Conservation (phyloP, 1,139 yeast genomes). For the Saccharomyces pastorianus region DNA sequence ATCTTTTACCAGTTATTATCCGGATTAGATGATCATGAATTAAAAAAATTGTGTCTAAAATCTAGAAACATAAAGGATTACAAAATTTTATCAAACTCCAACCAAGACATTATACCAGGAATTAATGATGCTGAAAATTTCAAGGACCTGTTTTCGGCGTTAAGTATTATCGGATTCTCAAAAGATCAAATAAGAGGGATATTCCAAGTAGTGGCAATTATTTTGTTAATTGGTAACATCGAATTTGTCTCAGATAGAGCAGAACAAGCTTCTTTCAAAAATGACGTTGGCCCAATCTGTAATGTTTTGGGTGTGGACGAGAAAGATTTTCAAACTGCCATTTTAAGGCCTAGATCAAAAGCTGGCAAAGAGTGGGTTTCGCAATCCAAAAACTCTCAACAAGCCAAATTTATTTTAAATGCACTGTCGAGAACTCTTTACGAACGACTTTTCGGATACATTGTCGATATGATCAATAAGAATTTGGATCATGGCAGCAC, state of each 20-base stretch:
- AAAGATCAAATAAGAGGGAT: slow-evolving; percentile 49
- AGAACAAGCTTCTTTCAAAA: slow-evolving; percentile 70
- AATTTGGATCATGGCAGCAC: slow-evolving; percentile 44
- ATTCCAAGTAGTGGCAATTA: slow-evolving; percentile 62
- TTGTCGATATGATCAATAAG: slow-evolving; percentile 68
- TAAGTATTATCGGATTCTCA: slow-evolving; percentile 65
- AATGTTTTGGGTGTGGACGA: slow-evolving; percentile 58
- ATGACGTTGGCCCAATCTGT: slow-evolving; percentile 50
- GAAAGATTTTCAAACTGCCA: slow-evolving; percentile 46
- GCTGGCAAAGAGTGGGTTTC: slow-evolving; percentile 86
- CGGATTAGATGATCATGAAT: slow-evolving; percentile 47
- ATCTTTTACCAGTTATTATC: slow-evolving; percentile 78
- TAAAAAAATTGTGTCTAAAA: slow-evolving; percentile 34
- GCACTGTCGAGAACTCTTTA: slow-evolving; percentile 83
- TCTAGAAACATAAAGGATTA: slow-evolving; percentile 31
- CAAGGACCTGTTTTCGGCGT: slow-evolving; percentile 50
- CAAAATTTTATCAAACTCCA: slow-evolving; percentile 52
- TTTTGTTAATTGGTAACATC: slow-evolving; percentile 80
- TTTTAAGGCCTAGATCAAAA: slow-evolving; percentile 75
- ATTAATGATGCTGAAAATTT: slow-evolving; percentile 73
- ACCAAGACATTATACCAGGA: slow-evolving; percentile 46
- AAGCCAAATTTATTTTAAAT: slow-evolving; percentile 74
- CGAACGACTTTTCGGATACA: slow-evolving; percentile 71
- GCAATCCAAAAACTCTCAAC: slow-evolving; percentile 71
- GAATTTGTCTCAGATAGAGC: slow-evolving; percentile 62